Evolutionary conservation across 306 rosid species (phyloP).

Genomic region (Fragaria ananassa): DNA sequence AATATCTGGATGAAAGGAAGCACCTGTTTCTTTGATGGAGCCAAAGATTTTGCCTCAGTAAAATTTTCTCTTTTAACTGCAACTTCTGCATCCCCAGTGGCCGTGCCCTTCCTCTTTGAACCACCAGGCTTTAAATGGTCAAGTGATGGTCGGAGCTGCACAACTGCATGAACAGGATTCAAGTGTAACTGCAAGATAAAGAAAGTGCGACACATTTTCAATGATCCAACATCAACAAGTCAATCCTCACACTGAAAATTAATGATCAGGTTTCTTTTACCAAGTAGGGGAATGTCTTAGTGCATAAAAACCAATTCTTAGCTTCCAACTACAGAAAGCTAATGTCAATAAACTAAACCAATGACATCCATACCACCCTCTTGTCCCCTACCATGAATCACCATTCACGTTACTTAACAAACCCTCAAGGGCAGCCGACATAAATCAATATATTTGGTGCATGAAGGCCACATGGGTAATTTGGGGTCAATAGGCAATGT

Average conservation of each 20-base stretch:
- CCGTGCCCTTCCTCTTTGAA: conserved; percentile 42
- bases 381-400: too few species aligned
- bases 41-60: conserved; percentile 49
- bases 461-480: too few species aligned
- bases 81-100: conserved; percentile 39
- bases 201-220: conserved; percentile 15
- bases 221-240: neutral
- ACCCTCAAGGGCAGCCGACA: too few species aligned
- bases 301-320: neutral
- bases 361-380: too few species aligned
- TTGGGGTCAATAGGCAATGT: too few species aligned
- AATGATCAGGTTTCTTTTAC: neutral
- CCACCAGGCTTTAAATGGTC: conserved; percentile 57
- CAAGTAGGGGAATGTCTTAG: neutral
- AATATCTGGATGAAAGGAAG: conserved; percentile 2
- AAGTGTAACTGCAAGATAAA: conserved; percentile 77
- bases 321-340: too few species aligned
- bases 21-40: conserved; percentile 70
- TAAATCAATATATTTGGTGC: too few species aligned
- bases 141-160: conserved; percentile 78
- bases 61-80: conserved; percentile 47
- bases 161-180: conserved; percentile 72
- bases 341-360: too few species aligned
- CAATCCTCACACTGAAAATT: neutral
- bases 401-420: too few species aligned